Base-by-base conservation (phyloP, 257 asterid species). In the Craterostigma plantagineum region DNA sequence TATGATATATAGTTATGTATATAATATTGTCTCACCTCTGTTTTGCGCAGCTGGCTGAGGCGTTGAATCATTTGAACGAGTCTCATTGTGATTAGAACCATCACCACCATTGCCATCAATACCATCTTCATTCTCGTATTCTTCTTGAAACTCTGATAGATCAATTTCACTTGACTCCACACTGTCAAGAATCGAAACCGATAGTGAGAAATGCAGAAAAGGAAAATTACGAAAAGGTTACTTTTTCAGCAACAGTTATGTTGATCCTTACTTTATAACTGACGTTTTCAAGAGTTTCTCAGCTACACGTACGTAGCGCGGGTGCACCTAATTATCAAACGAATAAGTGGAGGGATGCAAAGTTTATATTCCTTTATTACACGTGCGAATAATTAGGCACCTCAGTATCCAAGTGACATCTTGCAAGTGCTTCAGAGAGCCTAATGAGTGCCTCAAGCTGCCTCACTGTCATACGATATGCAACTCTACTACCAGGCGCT, bases 401-500 rank as follows among this genome's bases (percentile, higher is more conserved):
- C 93, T 77, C 72, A 53, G 48, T 33, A 56, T 90, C 98, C 43
- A 90, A 58, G 70, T 79, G 85, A 65, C 81, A 43, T 44, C 93
- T 81, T 30, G 95, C 98, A 66, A 90, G 77, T 61, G 98, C 92
- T 65, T 90, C 98, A 11, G 98, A 79, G 38, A 83, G 95, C 75
- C 98, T 66, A 53, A 90, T 70, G 51, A 90, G 66, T 4, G 95
- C 98, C 72, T 90, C 95, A 34, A 83, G 71, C 65, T 83, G 99
- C 59, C 99, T 70, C 56, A 90, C 95, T 34, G 99, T 90, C 95
- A 90, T 90, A 34, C 99, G 92, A 62, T 90, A 90, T 55, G 99
- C 95, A 57, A 90, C 94, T 77, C 81, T 75, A 63, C 92, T 79
- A 34, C 99, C 95, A 12, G 99, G 96, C 51, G 92, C 60, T 16